Conservation (phyloP, 768 basidiomycete species). For the Tricholoma terreum region DNA sequence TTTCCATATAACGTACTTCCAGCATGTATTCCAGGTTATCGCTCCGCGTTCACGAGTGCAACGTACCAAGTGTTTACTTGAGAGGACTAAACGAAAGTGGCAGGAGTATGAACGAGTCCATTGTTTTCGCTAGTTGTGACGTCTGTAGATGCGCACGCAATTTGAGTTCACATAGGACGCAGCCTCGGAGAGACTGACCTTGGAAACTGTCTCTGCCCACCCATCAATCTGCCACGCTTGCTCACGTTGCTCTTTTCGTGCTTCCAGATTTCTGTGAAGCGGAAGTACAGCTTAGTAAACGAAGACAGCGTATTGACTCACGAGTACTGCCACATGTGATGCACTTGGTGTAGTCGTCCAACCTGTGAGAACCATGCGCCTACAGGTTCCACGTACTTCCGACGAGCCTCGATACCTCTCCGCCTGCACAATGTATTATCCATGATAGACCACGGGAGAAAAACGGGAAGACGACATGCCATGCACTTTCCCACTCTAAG, state of each 20-base stretch:
- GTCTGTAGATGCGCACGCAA: conserved; percentile 53
- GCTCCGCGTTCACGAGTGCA: too few relatives aligned
- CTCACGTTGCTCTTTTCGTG: conserved; percentile 80
- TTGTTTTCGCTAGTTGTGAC: conserved; percentile 76
- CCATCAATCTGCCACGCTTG: conserved; percentile 93
- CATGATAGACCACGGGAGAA: neutral
- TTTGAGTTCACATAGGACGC: conserved; percentile 4
- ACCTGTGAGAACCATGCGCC: conserved; percentile 94
- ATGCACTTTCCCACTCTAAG: conserved; percentile 93
- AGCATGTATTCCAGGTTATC: too few relatives aligned
- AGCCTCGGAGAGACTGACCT: conserved; percentile 45
- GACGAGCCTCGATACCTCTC: conserved; percentile 89
- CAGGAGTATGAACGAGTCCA: conserved; percentile 83
- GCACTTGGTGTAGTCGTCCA: conserved; percentile 81
- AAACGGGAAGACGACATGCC: conserved; percentile 45
- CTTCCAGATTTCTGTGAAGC: conserved; percentile 59
- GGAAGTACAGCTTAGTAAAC: conserved; percentile 8
- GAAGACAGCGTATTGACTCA: conserved; percentile 35
- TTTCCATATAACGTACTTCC: too few relatives aligned
- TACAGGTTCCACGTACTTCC: conserved; percentile 79
- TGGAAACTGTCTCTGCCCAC: conserved; percentile 92
- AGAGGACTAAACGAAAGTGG: conserved; percentile 84
- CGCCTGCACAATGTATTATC: conserved; percentile 50
- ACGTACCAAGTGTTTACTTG: conserved; percentile 63
- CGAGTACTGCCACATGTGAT: conserved; percentile 98